Conservation (phyloP, 768 basidiomycete genomes). For the Termitomyces sp. region DNA sequence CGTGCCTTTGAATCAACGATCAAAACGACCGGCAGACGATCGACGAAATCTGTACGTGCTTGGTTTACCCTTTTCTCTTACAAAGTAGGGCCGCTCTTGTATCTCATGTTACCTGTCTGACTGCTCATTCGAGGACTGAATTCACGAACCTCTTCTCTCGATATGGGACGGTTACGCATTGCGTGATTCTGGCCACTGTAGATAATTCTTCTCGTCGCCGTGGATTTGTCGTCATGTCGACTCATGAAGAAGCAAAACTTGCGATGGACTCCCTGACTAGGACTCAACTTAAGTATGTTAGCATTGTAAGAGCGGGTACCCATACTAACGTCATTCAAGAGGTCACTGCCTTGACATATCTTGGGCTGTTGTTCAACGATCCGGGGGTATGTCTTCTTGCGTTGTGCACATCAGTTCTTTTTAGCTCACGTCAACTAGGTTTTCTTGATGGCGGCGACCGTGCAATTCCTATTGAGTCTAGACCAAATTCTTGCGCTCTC, state of each 20-base stretch:
- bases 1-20: slow-evolving; percentile 18
- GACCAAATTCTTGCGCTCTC: slow-evolving; percentile 23
- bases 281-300: slow-evolving; percentile 59
- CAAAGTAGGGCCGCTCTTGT: slow-evolving; percentile 46
- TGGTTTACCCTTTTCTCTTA: slow-evolving; percentile 76
- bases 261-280: slow-evolving; percentile 68
- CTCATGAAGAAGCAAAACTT: slow-evolving; percentile 61
- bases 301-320: not conserved
- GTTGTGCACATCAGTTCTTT: not conserved
- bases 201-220: slow-evolving; percentile 81
- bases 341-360: slow-evolving; percentile 77
- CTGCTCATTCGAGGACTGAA: slow-evolving; percentile 35
- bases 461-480: slow-evolving; percentile 51
- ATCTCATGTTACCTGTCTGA: not conserved
- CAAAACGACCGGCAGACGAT: slow-evolving; percentile 33
- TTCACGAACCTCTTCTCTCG: slow-evolving; percentile 57
- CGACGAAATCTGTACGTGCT: slow-evolving; percentile 84
- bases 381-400: slow-evolving; percentile 47
- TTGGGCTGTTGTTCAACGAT: slow-evolving; percentile 86
- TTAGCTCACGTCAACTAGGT: slow-evolving; percentile 32
- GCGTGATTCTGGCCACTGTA: slow-evolving; percentile 78
- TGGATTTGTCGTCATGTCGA: slow-evolving; percentile 79
- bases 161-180: slow-evolving; percentile 67
- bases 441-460: slow-evolving; percentile 83
- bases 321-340: slow-evolving; percentile 26